Conservation (phyloP, 257 asterid species). For the Henckelia pumila region DNA sequence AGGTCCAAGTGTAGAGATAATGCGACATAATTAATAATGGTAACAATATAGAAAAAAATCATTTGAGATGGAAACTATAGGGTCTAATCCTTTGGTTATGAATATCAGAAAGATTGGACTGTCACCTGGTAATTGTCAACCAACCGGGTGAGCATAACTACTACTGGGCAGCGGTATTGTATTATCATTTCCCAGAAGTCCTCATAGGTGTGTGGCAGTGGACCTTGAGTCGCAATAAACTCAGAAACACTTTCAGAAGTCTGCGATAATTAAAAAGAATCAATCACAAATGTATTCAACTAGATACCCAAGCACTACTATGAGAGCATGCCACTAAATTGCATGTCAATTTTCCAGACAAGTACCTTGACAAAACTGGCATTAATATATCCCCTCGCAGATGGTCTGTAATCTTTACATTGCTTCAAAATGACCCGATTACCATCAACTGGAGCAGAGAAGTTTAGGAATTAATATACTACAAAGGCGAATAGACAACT, state of each 20-base stretch:
- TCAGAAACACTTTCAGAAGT: slow-evolving; percentile 64
- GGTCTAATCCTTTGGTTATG: neutral
- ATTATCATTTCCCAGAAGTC: slow-evolving; percentile 96
- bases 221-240: slow-evolving; percentile 97
- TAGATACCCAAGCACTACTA: no score
- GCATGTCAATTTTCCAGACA: neutral
- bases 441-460: slow-evolving; percentile 59
- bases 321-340: neutral
- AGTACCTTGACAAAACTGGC: slow-evolving; percentile 72
- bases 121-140: slow-evolving; percentile 48
- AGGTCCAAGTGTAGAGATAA: no score
- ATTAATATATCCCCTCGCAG: slow-evolving; percentile 81
- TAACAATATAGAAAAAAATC: no score
- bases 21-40: no score
- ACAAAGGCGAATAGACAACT: neutral
- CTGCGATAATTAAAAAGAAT: slow-evolving; percentile 41
- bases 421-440: slow-evolving; percentile 75
- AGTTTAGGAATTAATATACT: slow-evolving; percentile 20
- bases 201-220: slow-evolving; percentile 73
- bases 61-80: neutral
- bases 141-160: slow-evolving; percentile 83
- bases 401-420: slow-evolving; percentile 67
- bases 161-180: slow-evolving; percentile 76
- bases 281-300: neutral
- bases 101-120: neutral